A percentile compares a stretch with the other conserved stretches of the same genome.
These are phyloP conservation scores for Eucalyptus leucophloia DNA, from an alignment of 345 rosid species.

Conservation along the genomic window DNA sequence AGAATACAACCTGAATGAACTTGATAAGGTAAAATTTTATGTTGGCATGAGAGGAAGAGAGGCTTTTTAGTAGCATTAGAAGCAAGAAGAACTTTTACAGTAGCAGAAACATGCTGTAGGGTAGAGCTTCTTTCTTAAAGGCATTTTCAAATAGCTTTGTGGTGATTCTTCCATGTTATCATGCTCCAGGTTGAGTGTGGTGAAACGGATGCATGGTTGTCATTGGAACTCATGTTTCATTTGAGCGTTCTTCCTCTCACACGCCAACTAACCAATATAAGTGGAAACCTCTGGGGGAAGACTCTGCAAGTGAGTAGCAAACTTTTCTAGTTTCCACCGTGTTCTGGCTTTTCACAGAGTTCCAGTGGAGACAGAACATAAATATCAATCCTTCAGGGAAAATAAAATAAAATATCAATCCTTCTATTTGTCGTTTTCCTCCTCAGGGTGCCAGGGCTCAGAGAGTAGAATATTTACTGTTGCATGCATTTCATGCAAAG, in stretches of 20 bases:
- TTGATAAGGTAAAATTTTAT: not conserved
- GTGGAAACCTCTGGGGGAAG: conserved; percentile 98
- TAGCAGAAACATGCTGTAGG: not conserved
- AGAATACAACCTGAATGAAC: not conserved
- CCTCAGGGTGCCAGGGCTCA: conserved; percentile 96
- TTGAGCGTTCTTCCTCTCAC: conserved; percentile 95
- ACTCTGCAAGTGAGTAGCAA: conserved; percentile 74
- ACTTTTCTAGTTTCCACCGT: not conserved
- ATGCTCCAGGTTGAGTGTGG: conserved; percentile 79
- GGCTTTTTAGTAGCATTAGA: not conserved
- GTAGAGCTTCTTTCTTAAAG: not conserved
- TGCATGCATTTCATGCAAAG: conserved; percentile 88
- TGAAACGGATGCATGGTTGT: conserved; percentile 97
- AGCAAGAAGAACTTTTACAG: not conserved
- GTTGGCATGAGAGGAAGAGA: not conserved
- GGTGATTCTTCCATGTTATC: conserved; percentile 5
- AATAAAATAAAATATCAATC: not conserved
- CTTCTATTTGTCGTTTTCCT: not conserved
- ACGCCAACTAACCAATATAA: conserved; percentile 91
- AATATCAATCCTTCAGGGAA: not conserved
- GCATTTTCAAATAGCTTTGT: not conserved
- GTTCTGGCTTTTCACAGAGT: not conserved
- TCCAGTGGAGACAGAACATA: not conserved
- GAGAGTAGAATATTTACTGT: conserved; percentile 83
- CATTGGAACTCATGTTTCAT: conserved; percentile 99